Base-by-base conservation (phyloP, 495 filamentous ascomycete genomes). In the Penicillium odoratum region DNA sequence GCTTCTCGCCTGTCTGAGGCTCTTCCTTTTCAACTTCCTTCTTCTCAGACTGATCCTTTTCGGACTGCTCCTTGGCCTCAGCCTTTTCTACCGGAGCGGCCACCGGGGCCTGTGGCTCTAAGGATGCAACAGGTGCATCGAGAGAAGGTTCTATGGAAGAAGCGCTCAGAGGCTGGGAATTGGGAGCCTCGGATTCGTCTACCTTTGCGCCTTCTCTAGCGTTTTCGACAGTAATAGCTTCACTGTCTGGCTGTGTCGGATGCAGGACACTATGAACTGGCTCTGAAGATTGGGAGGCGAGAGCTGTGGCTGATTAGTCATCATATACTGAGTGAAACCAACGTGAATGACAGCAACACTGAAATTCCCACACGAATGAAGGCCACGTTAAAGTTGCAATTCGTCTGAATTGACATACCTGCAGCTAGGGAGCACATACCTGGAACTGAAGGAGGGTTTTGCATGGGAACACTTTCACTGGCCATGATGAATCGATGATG, bases 401-500 rank as follows among this genome's bases (percentile, higher is more conserved):
- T 55, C 30, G 43, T 29, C 11, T 25, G 26, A 16, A 46, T 2
- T 18, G 21, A n/a, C 11, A 10, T 11, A 26, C 25, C 10, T 7
- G 29, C 4, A 11, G 29, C 42, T 25, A 13, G 4, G 6, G 5
- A 51, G 7, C 44, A 66, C 60, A 29, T 71, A 74, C 74, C 69
- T 49, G 63, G 33, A 50, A 51, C 48, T 25, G 56, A 18, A 53
- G 63, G 26, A 36, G 61, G 28, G 50, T 42, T 60, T 13, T 60
- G 46, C 49, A 34, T 45, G 31, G 43, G 48, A 21, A 47, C 57
- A 28, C 55, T 57, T 59, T 66, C 63, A 46, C 60, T 66, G 46
- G 71, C 61, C 71, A 74, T 74, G 56, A 51, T 67, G 45, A 42
- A 67, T 62, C 48, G 58, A 65, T 67, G 64, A 67, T 65, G 61